A percentile compares a stretch with the other conserved stretches of the same genome.
Evolutionary conservation across 2,329 filamentous ascomycete genomes (phyloP).

Genomic region (Setomelanomma holmii): DNA sequence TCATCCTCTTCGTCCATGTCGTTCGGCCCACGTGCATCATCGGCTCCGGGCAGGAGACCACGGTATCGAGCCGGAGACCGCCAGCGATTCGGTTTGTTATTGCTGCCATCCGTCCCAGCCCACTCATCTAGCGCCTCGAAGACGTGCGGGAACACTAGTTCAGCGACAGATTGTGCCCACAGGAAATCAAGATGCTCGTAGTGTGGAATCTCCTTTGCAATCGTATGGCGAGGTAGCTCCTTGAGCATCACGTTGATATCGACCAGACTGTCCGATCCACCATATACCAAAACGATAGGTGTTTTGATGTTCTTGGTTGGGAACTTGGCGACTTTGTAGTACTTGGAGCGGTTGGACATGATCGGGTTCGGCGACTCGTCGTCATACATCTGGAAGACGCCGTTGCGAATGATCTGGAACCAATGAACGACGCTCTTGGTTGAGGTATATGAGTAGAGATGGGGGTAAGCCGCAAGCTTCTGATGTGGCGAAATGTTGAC

Average conservation of each 20-base stretch:
- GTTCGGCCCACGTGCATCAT: slow-evolving; percentile 25
- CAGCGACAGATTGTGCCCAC: slow-evolving; percentile 86
- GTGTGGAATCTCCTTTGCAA: slow-evolving; percentile 85
- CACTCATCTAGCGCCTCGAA: slow-evolving; percentile 84
- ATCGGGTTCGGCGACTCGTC: slow-evolving; percentile 86
- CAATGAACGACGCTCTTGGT: slow-evolving; percentile 98
- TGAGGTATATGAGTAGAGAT: slow-evolving; percentile 95
- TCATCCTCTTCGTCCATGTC: slow-evolving; percentile 38
- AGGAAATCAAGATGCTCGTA: slow-evolving; percentile 98
- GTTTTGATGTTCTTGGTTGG: slow-evolving; percentile 97
- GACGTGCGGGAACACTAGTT: slow-evolving; percentile 87
- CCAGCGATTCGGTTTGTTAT: slow-evolving; percentile 27
- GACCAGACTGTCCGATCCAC: slow-evolving; percentile 90
- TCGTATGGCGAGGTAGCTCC: slow-evolving; percentile 83
- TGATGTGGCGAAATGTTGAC: slow-evolving; percentile 84
- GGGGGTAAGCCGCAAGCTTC: slow-evolving; percentile 93
- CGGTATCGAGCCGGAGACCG: slow-evolving; percentile 39
- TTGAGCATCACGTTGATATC: slow-evolving; percentile 92
- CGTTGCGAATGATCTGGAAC: slow-evolving; percentile 98
- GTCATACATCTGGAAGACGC: slow-evolving; percentile 98
- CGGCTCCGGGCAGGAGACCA: slow-evolving; percentile 33
- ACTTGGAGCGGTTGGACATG: slow-evolving; percentile 74
- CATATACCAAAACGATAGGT: slow-evolving; percentile 91
- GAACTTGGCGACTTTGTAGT: slow-evolving; percentile 96
- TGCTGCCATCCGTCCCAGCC: slow-evolving; percentile 32